These are phyloP conservation scores for Dendrostoma leiphaemia DNA, from an alignment of 2,329 filamentous ascomycete genomes.

Conservation along the genomic window DNA sequence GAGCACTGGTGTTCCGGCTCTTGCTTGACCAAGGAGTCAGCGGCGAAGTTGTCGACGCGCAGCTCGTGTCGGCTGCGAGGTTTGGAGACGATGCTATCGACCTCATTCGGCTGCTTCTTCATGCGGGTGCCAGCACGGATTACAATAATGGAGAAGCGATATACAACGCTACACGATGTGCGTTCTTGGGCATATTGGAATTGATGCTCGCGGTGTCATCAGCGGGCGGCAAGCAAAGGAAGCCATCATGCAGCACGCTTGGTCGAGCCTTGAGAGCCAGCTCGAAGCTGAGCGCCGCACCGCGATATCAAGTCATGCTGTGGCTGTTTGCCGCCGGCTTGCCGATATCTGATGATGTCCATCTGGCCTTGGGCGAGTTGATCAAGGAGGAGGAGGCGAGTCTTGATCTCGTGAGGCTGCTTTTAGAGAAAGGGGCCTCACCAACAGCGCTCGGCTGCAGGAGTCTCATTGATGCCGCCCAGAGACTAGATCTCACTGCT, in stretches of 20 bases:
- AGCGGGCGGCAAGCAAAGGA: slow-evolving; percentile 40
- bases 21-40: slow-evolving; percentile 49
- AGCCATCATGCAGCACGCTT: slow-evolving; percentile 46
- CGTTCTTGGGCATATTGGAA: slow-evolving; percentile 47
- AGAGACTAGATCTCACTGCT: slow-evolving; percentile 35
- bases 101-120: slow-evolving; percentile 49
- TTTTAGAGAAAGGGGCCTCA: slow-evolving; percentile 51
- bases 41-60: slow-evolving; percentile 50
- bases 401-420: slow-evolving; percentile 42
- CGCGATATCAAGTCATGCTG: slow-evolving; percentile 44
- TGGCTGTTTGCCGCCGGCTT: slow-evolving; percentile 53
- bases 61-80: slow-evolving; percentile 51
- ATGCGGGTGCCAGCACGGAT: slow-evolving; percentile 53
- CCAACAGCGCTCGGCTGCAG: slow-evolving; percentile 51
- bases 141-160: slow-evolving; percentile 54
- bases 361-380: slow-evolving; percentile 48
- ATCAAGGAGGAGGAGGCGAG: slow-evolving; percentile 54
- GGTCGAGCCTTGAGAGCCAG: slow-evolving; percentile 51
- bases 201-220: slow-evolving; percentile 49
- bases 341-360: slow-evolving; percentile 45
- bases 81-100: slow-evolving; percentile 48
- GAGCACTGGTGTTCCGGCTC: slow-evolving; percentile 48
- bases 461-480: slow-evolving; percentile 48
- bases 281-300: slow-evolving; percentile 49
- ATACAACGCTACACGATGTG: slow-evolving; percentile 51